phyloP scores from a whole-genome alignment of 176 grass and related monocot genomes.

The Zoysia japonica region DNA sequence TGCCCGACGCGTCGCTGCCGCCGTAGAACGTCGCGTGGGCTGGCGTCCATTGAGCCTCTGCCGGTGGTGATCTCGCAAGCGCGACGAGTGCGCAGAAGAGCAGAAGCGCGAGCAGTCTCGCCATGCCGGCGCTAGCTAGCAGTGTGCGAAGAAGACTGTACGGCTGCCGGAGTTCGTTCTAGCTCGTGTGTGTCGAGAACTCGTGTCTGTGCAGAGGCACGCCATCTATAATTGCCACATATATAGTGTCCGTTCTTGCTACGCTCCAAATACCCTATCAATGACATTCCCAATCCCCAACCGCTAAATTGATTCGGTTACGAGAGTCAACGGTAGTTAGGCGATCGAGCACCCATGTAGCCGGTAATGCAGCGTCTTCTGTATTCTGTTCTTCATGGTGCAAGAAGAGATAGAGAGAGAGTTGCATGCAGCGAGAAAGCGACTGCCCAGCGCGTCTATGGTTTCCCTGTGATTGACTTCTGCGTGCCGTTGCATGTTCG shows the following conservation, averaged over 20 bases:
- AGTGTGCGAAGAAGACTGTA: not conserved
- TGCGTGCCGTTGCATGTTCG: slow-evolving; percentile 35
- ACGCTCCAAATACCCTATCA: not conserved
- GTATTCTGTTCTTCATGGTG: no score
- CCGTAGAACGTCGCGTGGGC: slow-evolving; percentile 57
- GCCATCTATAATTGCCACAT: not conserved
- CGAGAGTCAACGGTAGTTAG: not conserved
- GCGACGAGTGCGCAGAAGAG: not conserved
- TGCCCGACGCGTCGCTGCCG: slow-evolving; percentile 51
- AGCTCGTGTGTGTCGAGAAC: no score
- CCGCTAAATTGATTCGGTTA: not conserved
- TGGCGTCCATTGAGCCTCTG: slow-evolving; percentile 29
- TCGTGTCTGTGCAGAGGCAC: not conserved
- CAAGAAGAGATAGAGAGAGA: no score
- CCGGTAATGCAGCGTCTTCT: not conserved
- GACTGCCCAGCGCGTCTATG: slow-evolving; percentile 15
- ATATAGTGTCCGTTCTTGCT: not conserved
- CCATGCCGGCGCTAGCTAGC: not conserved
- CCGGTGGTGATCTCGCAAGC: not conserved
- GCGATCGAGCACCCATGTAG: not conserved
- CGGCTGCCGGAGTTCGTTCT: not conserved
- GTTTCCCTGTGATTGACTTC: slow-evolving; percentile 46
- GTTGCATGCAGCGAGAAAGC: not conserved
- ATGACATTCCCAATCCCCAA: not conserved
- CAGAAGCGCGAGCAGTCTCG: slow-evolving; percentile 15